These are phyloP conservation scores for Rhododendron henanense DNA, from an alignment of 148 eudicot species.

Conservation along the genomic window DNA sequence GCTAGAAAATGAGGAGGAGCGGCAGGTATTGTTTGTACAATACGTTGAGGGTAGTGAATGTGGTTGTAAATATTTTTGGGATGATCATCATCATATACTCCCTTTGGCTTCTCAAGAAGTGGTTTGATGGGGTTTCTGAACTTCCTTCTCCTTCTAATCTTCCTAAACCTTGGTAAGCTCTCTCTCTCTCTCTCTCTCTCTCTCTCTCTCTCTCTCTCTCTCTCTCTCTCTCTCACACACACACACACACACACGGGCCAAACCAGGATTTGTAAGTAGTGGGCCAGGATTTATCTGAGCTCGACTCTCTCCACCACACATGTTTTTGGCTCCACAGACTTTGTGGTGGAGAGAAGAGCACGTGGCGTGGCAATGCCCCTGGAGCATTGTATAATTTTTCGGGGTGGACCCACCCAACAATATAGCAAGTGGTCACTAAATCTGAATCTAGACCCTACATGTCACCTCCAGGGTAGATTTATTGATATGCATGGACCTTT, in stretches of 20 bases:
- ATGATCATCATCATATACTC: constrained; percentile 21
- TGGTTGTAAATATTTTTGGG: constrained; percentile 7
- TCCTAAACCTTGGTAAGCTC: constrained; percentile 13
- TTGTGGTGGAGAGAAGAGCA: no score
- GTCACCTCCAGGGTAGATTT: neutral
- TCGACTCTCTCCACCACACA: no score
- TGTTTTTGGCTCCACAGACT: no score
- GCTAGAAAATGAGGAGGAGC: neutral
- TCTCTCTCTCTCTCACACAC: no score
- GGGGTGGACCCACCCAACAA: no score
- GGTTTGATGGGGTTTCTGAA: constrained; percentile 12
- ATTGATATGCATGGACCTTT: neutral
- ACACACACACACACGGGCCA: neutral
- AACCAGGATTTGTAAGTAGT: neutral
- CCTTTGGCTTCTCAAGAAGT: constrained; percentile 22
- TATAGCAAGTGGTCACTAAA: no score
- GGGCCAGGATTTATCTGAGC: no score
- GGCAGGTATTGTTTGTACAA: constrained; percentile 13
- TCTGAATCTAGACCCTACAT: neutral
- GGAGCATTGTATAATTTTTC: no score
- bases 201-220: no score
- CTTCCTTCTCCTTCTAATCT: neutral
- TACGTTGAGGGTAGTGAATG: constrained; percentile 15
- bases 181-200: neutral
- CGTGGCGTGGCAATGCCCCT: no score